phyloP scores from a whole-genome alignment of 225 moss, liverwort and hornwort species.

The Straminergon stramineum region DNA sequence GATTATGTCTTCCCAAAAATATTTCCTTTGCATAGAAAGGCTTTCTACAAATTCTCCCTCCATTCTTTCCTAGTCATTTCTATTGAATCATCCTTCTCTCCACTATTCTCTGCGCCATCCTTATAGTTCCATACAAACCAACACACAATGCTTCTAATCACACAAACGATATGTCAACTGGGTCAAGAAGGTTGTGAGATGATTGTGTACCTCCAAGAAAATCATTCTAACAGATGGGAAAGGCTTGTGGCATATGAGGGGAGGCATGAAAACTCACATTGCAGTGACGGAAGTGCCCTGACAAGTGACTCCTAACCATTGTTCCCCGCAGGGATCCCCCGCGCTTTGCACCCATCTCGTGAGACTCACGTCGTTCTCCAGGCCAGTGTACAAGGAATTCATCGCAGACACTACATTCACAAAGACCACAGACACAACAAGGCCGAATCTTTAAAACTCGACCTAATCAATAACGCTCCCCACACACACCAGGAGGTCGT shows the following conservation, averaged over 20 bases:
- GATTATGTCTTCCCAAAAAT: background rate
- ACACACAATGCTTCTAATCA: background rate
- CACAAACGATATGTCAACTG: background rate
- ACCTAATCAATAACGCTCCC: background rate
- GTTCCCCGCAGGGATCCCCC: constrained; percentile 34
- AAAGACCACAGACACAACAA: background rate
- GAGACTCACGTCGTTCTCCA: constrained; percentile 4
- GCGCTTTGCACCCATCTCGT: constrained; percentile 34
- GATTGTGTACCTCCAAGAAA: background rate
- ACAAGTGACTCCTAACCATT: constrained; percentile 35
- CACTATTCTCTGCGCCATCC: background rate
- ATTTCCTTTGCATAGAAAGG: no score
- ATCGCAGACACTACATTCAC: constrained; percentile 17
- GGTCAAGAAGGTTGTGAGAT: no score
- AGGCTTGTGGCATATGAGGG: background rate
- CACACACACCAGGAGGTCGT: background rate
- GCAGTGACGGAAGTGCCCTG: constrained; percentile 11
- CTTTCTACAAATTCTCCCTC: background rate
- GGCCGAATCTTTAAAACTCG: background rate
- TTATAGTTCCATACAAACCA: background rate
- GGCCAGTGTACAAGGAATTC: constrained; percentile 19
- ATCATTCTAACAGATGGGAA: background rate
- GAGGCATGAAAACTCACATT: constrained; percentile 15
- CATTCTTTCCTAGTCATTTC: background rate
- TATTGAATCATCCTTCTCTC: background rate